Evolutionary conservation across 202 grass and related monocot genomes (phyloP).

Genomic region (Brachypodium distachyon): DNA sequence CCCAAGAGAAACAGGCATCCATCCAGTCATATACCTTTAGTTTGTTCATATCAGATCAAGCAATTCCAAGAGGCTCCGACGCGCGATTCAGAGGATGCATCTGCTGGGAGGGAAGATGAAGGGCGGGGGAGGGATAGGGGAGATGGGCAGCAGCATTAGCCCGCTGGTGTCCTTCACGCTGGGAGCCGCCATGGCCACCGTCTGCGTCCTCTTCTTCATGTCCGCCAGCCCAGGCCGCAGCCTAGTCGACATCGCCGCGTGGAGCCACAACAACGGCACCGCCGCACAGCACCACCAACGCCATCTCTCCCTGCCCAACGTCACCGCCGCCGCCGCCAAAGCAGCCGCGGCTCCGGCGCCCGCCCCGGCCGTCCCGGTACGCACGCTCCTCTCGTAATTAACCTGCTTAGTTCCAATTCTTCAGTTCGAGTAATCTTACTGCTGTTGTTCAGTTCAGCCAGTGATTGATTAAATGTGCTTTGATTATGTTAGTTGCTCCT

Average conservation of each 20-base stretch:
- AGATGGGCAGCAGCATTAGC: conserved; percentile 40
- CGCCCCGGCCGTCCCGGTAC: conserved; percentile 26
- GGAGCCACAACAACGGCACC: neutral
- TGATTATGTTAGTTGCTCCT: too few species aligned
- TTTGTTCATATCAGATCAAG: too few species aligned
- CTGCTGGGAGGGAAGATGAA: conserved; percentile 21
- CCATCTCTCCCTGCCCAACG: neutral
- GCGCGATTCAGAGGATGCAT: too few species aligned
- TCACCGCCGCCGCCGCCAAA: neutral
- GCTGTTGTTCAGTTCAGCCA: too few species aligned
- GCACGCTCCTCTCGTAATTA: too few species aligned
- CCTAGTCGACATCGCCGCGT: conserved; percentile 27
- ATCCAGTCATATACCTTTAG: too few species aligned
- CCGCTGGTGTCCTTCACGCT: conserved; percentile 65
- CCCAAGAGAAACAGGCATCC: neutral
- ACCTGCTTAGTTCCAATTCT: too few species aligned
- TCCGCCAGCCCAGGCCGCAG: conserved; percentile 33
- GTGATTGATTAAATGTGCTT: too few species aligned
- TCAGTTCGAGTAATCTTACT: too few species aligned
- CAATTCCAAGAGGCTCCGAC: too few species aligned
- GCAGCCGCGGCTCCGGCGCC: conserved; percentile 4
- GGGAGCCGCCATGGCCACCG: conserved; percentile 72
- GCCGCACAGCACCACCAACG: neutral
- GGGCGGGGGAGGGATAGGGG: neutral
- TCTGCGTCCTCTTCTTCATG: conserved; percentile 73